Base-by-base conservation (phyloP, 495 filamentous ascomycete species). In the Aspergillus panamensis region DNA sequence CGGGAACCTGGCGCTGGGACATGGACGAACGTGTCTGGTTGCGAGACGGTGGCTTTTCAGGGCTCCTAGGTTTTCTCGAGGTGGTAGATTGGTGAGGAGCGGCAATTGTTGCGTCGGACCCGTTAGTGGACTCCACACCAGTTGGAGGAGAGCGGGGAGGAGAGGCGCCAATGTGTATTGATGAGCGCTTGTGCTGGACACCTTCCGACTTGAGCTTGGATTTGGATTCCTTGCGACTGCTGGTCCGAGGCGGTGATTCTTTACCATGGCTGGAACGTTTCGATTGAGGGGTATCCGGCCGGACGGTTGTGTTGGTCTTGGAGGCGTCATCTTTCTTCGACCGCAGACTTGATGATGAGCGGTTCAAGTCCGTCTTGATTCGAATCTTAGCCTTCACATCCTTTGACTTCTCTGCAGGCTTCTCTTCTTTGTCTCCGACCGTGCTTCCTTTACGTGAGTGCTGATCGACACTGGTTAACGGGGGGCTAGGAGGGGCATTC, bases 61-160 rank as follows among this genome's bases (percentile, higher is more conserved):
- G 74, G 10, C 69, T 74, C 51, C 64, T 69, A 6, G 70, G 58
- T 52, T 77, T 78, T 51, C 75, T 77, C 10, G 70, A 63, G 9
- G 56, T 74, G 48, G 75, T 75, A 43, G 75, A 79, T 48, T 69
- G 68, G 53, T 83, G 82, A 55, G 82, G 84, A 9, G 87, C 84
- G 0, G 84, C 80, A 55, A 88, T 80, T 7, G 88, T 91, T 42
- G 85, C 83, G 57, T 82, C 82, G 4, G 87, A 91, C 56, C 80
- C 80, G 3, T 77, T 78, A 4, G 67, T 67, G 3, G 83, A 84
- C 55, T 77, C 73, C 0, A 64, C 72, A 6, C 67, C 69, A 1
- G 62, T 77, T 8, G 69, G 63, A 14, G 70, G 65, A 33, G 74
- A 75, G 43, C 64, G 66, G 13, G 72, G 64, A 13, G 71, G 69